Conservation (phyloP, 495 filamentous ascomycete species). For the Penicillium lividum region DNA sequence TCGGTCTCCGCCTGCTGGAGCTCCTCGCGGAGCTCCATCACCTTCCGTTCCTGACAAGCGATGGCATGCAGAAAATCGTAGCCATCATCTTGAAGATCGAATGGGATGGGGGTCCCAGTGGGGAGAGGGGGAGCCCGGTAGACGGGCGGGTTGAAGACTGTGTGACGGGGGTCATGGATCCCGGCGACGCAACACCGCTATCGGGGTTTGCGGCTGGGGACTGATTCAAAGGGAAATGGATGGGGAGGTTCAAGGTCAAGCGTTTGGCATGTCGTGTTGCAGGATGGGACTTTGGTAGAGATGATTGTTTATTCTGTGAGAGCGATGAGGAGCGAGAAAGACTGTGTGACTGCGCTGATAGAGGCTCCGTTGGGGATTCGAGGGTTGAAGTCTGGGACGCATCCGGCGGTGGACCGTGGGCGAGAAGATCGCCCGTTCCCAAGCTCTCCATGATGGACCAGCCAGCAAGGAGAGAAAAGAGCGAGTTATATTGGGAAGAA, state of each 20-base stretch:
- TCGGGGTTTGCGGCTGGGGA: conserved; percentile 32
- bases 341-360: conserved; percentile 17
- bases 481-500: conserved; percentile 16
- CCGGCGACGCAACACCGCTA: conserved; percentile 36
- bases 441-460: conserved; percentile 43
- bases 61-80: conserved; percentile 83
- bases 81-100: conserved; percentile 54
- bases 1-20: conserved; percentile 77
- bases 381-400: conserved; percentile 33
- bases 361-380: conserved; percentile 18
- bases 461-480: conserved; percentile 24
- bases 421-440: conserved; percentile 32
- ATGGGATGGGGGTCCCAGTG: conserved; percentile 46
- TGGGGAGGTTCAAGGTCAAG: conserved; percentile 78
- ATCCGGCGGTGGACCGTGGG: conserved; percentile 36
- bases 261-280: conserved; percentile 68
- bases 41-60: conserved; percentile 88
- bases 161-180: conserved; percentile 39
- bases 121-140: conserved; percentile 22
- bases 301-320: conserved; percentile 45
- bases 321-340: conserved; percentile 25
- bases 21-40: conserved; percentile 90
- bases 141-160: conserved; percentile 36
- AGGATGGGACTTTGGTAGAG: conserved; percentile 52
- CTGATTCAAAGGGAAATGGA: conserved; percentile 43